A percentile compares a stretch with the other conserved stretches of the same genome.
These are phyloP conservation scores for Penicillium parvum DNA, from an alignment of 495 filamentous ascomycete species.

Conservation along the genomic window DNA sequence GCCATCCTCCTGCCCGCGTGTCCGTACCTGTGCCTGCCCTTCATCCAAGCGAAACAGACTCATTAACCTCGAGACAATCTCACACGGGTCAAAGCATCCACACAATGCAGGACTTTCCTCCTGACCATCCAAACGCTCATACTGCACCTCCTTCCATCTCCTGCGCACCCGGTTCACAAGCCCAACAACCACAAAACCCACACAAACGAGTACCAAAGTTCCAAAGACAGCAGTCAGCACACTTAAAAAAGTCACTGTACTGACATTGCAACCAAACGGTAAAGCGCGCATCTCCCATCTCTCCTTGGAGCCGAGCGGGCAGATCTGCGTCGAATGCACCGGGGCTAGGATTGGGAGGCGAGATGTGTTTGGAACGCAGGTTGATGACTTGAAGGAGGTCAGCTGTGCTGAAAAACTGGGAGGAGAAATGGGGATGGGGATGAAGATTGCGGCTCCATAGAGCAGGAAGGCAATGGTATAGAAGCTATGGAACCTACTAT, in stretches of 20 bases:
- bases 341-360: conserved; percentile 44
- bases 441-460: too few relatives aligned
- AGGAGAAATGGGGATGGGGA: not conserved
- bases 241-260: conserved; percentile 45
- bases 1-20: conserved; percentile 9
- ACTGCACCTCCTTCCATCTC: conserved; percentile 23
- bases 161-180: conserved; percentile 17
- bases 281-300: conserved; percentile 49
- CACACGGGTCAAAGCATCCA: conserved; percentile 6
- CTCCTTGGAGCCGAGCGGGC: conserved; percentile 45
- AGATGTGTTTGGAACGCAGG: conserved; percentile 45
- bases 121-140: conserved; percentile 2
- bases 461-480: too few relatives aligned
- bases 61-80: conserved; percentile 5
- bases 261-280: conserved; percentile 48
- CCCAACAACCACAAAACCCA: conserved; percentile 26
- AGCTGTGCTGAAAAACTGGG: not conserved
- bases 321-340: conserved; percentile 39
- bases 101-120: conserved; percentile 6
- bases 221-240: conserved; percentile 33
- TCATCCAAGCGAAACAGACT: conserved; percentile 1
- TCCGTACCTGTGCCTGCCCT: not conserved
- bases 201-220: conserved; percentile 27
- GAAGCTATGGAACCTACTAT: too few relatives aligned
- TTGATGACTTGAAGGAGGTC: conserved; percentile 35